Percentiles rank a stretch among this genome's conserved stretches.
phyloP scores from a whole-genome alignment of 768 basidiomycete genomes.

The Ramaria sp. region DNA sequence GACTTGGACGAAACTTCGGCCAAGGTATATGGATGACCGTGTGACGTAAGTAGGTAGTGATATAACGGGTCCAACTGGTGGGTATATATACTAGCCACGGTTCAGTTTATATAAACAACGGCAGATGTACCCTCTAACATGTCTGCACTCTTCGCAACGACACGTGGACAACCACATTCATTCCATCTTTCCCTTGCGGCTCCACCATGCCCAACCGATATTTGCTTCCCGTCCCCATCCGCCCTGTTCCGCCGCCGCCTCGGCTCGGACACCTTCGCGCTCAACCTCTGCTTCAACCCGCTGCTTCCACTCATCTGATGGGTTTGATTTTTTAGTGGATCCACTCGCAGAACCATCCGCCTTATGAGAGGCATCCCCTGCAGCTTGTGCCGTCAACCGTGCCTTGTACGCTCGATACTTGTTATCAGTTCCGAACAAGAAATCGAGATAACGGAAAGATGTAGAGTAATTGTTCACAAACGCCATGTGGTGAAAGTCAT shows the following conservation, averaged over 20 bases:
- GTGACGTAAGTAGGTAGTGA: too few species aligned
- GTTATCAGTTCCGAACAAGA: constrained; percentile 78
- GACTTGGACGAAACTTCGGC: too few species aligned
- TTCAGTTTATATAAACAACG: too few species aligned
- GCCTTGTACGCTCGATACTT: constrained; percentile 78
- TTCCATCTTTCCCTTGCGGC: neutral
- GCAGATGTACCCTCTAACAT: too few species aligned
- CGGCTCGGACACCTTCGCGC: constrained; percentile 60
- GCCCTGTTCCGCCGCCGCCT: constrained; percentile 33
- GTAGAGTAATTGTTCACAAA: constrained; percentile 92
- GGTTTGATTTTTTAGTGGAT: neutral
- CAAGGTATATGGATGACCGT: too few species aligned
- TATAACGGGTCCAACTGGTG: too few species aligned
- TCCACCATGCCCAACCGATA: constrained; percentile 9
- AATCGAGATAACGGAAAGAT: constrained; percentile 91
- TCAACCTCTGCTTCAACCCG: constrained; percentile 56
- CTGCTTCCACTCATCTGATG: constrained; percentile 23
- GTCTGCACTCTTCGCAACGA: neutral
- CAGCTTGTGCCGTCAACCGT: constrained; percentile 44
- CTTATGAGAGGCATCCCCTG: constrained; percentile 12
- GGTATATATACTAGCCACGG: too few species aligned
- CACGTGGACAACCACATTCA: too few species aligned
- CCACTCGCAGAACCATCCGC: neutral
- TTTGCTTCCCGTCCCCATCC: constrained; percentile 19
- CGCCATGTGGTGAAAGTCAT: constrained; percentile 97